Evolutionary conservation across 495 filamentous ascomycete genomes (phyloP).

Genomic region (Trichoderma virens): DNA sequence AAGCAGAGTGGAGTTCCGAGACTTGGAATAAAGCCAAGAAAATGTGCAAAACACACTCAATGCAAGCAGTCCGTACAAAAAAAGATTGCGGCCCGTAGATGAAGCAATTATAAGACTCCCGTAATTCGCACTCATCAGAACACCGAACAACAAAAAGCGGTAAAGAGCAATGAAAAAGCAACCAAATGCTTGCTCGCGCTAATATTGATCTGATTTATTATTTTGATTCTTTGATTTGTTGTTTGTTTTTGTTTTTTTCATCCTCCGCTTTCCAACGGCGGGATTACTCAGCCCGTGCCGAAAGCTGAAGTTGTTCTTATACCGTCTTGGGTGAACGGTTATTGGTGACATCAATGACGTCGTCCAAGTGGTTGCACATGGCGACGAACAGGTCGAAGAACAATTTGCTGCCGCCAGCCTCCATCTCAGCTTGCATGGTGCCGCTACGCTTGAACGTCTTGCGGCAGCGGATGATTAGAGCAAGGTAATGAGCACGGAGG

Average conservation of each 20-base stretch:
- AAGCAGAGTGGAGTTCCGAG: not conserved
- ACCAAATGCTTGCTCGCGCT: not conserved
- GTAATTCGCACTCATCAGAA: not conserved
- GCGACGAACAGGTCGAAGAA: slow-evolving; percentile 98
- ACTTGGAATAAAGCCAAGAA: not conserved
- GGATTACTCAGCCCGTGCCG: not conserved
- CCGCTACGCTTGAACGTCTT: slow-evolving; percentile 93
- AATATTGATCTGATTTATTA: not conserved
- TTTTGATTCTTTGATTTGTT: slow-evolving; percentile 1
- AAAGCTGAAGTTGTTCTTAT: slow-evolving; percentile 21
- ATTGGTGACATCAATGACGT: slow-evolving; percentile 61
- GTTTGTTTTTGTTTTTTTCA: not conserved
- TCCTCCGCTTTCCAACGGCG: not conserved
- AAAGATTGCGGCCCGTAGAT: not conserved
- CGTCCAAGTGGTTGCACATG: slow-evolving; percentile 94
- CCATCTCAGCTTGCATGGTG: slow-evolving; percentile 97
- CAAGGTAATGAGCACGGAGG: slow-evolving; percentile 89
- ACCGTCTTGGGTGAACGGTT: slow-evolving; percentile 43
- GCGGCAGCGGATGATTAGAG: slow-evolving; percentile 86
- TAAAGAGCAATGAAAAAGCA: not conserved
- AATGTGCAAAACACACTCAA: not conserved
- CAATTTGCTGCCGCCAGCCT: slow-evolving; percentile 65
- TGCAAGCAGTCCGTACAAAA: not conserved
- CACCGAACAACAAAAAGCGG: not conserved
- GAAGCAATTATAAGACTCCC: not conserved